Evolutionary conservation across 371 early-diverging fungal species (phyloP).

Genomic region (Zancudomyces culisetae): DNA sequence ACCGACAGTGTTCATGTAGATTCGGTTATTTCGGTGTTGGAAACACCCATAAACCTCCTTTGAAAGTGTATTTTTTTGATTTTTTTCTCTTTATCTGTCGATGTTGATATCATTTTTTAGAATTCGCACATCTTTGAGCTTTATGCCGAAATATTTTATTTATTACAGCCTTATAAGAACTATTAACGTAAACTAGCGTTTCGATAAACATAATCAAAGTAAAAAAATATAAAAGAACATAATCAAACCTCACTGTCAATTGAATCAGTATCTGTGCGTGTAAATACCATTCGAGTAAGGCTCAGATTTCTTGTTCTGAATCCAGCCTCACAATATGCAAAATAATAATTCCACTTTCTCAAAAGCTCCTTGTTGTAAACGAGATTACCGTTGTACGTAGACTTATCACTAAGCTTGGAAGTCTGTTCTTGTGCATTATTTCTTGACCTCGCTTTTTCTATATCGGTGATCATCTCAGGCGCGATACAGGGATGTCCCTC

Average conservation of each 20-base stretch:
- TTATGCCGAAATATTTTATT: too few relatives aligned
- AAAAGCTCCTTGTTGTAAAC: conserved; percentile 25
- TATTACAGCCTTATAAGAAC: too few relatives aligned
- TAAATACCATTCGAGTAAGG: conserved; percentile 28
- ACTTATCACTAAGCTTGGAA: neutral
- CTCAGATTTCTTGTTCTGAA: conserved; percentile 42
- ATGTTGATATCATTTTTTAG: too few relatives aligned
- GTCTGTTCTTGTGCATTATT: neutral
- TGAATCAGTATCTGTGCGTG: conserved; percentile 14
- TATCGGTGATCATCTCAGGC: conserved; percentile 3
- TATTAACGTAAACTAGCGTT: too few relatives aligned
- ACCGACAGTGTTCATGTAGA: too few relatives aligned
- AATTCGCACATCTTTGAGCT: too few relatives aligned
- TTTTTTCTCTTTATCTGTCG: too few relatives aligned
- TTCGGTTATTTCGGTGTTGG: too few relatives aligned
- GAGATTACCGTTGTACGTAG: neutral
- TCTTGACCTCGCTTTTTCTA: neutral
- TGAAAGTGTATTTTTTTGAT: too few relatives aligned
- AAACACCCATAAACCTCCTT: too few relatives aligned
- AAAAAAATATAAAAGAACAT: too few relatives aligned
- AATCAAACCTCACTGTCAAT: neutral
- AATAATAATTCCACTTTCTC: conserved; percentile 36
- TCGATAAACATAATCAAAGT: too few relatives aligned
- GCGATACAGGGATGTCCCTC: neutral
- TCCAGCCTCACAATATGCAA: conserved; percentile 54